These are phyloP conservation scores for Graphium sp. DNA, from an alignment of 2,329 filamentous ascomycete genomes.

Conservation along the genomic window DNA sequence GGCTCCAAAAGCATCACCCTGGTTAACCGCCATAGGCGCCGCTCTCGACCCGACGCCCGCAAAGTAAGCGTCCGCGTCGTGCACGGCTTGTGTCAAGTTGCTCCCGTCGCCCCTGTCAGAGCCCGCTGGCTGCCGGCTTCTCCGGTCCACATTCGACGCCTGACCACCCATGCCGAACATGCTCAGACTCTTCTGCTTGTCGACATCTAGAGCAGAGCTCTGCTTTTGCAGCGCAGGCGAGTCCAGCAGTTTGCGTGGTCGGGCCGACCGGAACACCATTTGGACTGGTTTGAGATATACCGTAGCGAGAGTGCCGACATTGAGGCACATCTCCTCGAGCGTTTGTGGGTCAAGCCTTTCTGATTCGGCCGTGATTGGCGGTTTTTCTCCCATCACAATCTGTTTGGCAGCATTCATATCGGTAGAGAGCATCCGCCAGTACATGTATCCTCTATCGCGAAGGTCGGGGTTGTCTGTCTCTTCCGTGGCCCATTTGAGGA, in stretches of 20 bases:
- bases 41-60: conserved; percentile 57
- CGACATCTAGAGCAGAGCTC: conserved; percentile 32
- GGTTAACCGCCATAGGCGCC: conserved; percentile 49
- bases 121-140: conserved; percentile 19
- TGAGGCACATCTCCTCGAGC: conserved; percentile 92
- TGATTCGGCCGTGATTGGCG: conserved; percentile 86
- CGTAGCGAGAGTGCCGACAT: conserved; percentile 87
- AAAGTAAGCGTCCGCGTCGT: conserved; percentile 82
- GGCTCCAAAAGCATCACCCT: conserved; percentile 47
- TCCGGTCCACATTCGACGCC: conserved; percentile 22
- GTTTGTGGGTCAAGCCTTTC: conserved; percentile 85
- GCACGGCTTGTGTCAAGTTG: conserved; percentile 46
- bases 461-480: conserved; percentile 98
- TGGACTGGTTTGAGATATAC: conserved; percentile 97
- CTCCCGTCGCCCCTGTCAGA: neutral
- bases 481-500: conserved; percentile 96
- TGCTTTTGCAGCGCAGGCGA: conserved; percentile 75
- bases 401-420: conserved; percentile 74
- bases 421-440: conserved; percentile 89
- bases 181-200: conserved; percentile 43
- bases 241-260: conserved; percentile 62
- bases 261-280: conserved; percentile 82
- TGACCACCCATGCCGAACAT: conserved; percentile 35
- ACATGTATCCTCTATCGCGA: conserved; percentile 94
- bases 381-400: conserved; percentile 95